A percentile compares a stretch with the other conserved stretches of the same genome.
Conservation (phyloP, 768 basidiomycete genomes). For the Leccinum aurantiacum region DNA sequence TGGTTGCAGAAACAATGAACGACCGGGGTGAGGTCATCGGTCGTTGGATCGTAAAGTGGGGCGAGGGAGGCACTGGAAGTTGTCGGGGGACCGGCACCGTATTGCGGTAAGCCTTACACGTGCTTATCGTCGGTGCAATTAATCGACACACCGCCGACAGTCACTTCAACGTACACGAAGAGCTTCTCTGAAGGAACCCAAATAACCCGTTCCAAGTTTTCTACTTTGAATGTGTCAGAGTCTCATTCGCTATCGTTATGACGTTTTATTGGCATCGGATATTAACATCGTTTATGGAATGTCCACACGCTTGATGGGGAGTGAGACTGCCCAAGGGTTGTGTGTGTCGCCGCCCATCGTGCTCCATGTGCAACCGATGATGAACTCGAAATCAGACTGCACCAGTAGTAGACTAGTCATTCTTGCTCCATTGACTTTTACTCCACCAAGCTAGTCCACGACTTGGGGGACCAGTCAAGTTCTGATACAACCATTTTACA, state of each 20-base stretch:
- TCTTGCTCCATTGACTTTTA: not conserved
- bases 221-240: not conserved
- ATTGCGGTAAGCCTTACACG: slow-evolving; percentile 49
- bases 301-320: not conserved
- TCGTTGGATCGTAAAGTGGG: slow-evolving; percentile 80
- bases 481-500: not conserved
- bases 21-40: slow-evolving; percentile 60
- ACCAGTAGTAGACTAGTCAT: not conserved
- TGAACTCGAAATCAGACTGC: not conserved
- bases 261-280: not conserved
- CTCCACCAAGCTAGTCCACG: not conserved
- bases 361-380: not conserved
- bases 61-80: slow-evolving; percentile 57
- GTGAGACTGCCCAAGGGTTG: not conserved
- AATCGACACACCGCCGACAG: slow-evolving; percentile 23
- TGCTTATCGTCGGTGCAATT: not conserved
- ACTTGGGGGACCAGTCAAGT: not conserved
- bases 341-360: not conserved
- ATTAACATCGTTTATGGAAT: not conserved
- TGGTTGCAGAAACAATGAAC: slow-evolving; percentile 74
- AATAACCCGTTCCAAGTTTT: not conserved
- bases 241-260: not conserved
- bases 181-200: slow-evolving; percentile 36
- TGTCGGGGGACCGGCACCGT: slow-evolving; percentile 66
- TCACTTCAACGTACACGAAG: slow-evolving; percentile 55